These are phyloP conservation scores for Chenopodium berlandieri DNA, from an alignment of 148 eudicot species.

Conservation along the genomic window DNA sequence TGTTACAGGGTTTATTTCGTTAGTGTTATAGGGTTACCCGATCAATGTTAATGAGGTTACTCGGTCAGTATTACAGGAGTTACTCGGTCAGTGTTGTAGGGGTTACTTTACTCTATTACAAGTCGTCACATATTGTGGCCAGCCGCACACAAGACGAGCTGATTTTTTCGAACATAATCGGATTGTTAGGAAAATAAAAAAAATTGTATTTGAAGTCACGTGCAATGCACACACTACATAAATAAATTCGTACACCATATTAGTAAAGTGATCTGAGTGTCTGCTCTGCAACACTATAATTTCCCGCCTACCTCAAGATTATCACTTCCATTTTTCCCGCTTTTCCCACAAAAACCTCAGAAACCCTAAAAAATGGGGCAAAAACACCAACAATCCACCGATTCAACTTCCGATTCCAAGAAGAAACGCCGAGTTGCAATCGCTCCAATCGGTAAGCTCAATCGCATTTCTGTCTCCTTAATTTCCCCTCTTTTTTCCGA, in stretches of 20 bases:
- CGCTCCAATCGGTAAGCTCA: conserved; percentile 45
- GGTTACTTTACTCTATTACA: no score
- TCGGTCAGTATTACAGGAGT: no score
- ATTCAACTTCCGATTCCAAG: conserved; percentile 55
- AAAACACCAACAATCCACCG: conserved; percentile 58
- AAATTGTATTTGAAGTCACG: background rate
- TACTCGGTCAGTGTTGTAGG: no score
- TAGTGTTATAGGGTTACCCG: no score
- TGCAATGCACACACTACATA: background rate
- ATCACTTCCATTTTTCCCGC: conserved; percentile 40
- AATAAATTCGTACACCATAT: background rate
- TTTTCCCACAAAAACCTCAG: conserved; percentile 26
- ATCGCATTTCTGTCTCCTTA: background rate
- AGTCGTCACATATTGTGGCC: no score
- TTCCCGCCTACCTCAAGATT: conserved; percentile 53
- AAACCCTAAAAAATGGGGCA: conserved; percentile 90
- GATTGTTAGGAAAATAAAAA: no score
- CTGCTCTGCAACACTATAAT: background rate
- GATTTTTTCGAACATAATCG: no score
- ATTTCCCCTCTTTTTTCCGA: background rate
- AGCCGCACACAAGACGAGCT: no score
- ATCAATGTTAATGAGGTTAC: no score
- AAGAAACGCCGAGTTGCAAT: conserved; percentile 76
- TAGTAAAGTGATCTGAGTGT: background rate
- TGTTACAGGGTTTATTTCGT: no score